Base-by-base conservation (phyloP, 768 basidiomycete species). In the Boletus rex-veris region DNA sequence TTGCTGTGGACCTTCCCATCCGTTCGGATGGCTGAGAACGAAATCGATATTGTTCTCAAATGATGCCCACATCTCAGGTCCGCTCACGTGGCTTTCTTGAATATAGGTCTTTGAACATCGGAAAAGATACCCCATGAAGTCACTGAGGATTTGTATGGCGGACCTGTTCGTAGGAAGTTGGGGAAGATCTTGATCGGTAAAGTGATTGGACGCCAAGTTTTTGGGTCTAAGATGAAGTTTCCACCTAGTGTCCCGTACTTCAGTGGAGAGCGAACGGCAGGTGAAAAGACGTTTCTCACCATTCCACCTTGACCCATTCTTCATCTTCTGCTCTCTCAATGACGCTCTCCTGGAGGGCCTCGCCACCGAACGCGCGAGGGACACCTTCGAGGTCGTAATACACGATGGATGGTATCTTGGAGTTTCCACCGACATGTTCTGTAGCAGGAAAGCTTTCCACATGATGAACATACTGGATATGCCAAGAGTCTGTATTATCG, bases 361-460 rank as follows among this genome's bases (percentile, higher is more conserved):
- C 78, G 14, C 75, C 73, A 2, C 80, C 80, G 16, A 74, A 70
- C 0, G 79, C 79, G 24, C 65, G 67, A 31, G 75, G 63, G 3
- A 51, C 55, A 0, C 80, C 80, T 12, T 65, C 58, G 10, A 49
- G 26, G 54, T 80, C 77, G 49, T 81, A 82, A 52, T 76, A 77
- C 5, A 77, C 63, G 19, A 81, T 69, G 10, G 78, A 75, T 0
- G 78, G 80, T 47, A 81, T 79, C 58, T 81, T 81, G 16, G 73
- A 77, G 53, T 76, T 72, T 15, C 77, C 75, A 2, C 76, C 76
- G n/a, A 74, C 70, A 15, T 73, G 67, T 28, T 77, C 75, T 55
- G 77, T 77, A 2, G 74, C 74, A 10, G 78, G 80, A 48, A 74
- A 80, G 45, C 80, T 81, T 45, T 24, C 30, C 48, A 66, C 50